Conservation (phyloP, 2,329 filamentous ascomycete genomes). For the Trichoderma guizhouense region DNA sequence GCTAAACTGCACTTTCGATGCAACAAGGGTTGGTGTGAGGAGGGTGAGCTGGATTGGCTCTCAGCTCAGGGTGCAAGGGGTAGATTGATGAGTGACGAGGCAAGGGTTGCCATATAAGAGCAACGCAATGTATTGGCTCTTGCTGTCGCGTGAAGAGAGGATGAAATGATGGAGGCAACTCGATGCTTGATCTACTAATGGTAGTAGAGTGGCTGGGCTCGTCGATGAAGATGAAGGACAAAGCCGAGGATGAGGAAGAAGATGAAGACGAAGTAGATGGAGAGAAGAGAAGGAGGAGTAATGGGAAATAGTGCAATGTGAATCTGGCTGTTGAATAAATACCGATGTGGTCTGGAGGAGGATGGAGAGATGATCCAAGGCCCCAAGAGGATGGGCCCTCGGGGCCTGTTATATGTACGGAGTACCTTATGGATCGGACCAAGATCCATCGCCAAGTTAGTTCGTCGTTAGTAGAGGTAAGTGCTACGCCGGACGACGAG, state of each 20-base stretch:
- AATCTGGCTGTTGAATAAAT: background rate
- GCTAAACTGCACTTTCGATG: background rate
- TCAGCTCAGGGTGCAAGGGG: background rate
- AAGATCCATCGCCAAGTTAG: background rate
- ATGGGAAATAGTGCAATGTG: background rate
- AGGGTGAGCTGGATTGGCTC: background rate
- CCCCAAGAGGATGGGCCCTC: background rate
- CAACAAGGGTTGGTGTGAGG: background rate
- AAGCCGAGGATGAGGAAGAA: background rate
- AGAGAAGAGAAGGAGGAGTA: background rate
- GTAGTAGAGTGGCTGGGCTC: background rate
- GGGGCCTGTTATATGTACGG: slow-evolving; percentile 1
- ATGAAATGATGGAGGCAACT: background rate
- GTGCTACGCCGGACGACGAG: background rate
- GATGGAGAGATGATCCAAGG: slow-evolving; percentile 4
- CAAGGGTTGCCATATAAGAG: background rate
- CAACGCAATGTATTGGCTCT: background rate
- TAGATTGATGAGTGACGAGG: background rate
- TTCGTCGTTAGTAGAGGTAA: background rate
- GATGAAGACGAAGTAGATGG: background rate
- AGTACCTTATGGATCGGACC: slow-evolving; percentile 2
- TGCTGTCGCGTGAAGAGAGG: background rate
- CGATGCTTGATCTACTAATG: background rate
- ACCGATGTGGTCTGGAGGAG: background rate
- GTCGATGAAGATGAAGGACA: background rate